Base-by-base conservation (phyloP, 208 protist genomes). In the Leishmania lainsoni region DNA sequence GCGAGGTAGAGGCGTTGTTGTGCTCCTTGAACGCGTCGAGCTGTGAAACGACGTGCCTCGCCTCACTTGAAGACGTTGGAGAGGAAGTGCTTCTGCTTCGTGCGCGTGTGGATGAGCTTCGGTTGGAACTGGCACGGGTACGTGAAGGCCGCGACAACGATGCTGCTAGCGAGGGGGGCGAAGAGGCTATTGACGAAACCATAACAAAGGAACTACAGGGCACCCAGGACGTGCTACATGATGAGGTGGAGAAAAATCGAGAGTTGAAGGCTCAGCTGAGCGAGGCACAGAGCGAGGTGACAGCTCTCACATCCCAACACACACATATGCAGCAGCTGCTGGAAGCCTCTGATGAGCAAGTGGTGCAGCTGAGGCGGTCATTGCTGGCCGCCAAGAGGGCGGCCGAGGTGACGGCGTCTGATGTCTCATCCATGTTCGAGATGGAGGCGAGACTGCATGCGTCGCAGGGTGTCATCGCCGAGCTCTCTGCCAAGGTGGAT, bases 361-460 rank as follows among this genome's bases (percentile, higher is more conserved):
- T 85, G 9, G 80, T 71, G 10, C 71, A 88, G 68, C 71, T 92
- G n/a, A 72, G 83, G 66, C 87, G 86, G 22, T 83, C 84, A 16
- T 82, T 94, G 26, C 82, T 83, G 59, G 79, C 89, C 0, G 82
- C 91, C 26, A 89, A 91, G 75, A 83, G 84, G 14, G 90, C 92
- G 0, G 92, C 92, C 0, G 88, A 87, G 66, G 86, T 91, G 9
- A 81, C 80, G 20, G 80, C 86, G 16, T 70, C 84, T 1, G 90
- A 90, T 52, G 88, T 92, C 20, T 81, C 91, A 16, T 84, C 84
- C 52, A 22, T 93, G 17, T 89, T 87, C 56, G 88, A 92, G 32
- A 85, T 94, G 85, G 92, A 94, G 78, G 77, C 89, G 20, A 76
- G 56, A 42, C 75, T 95, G n/a, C 80, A 87, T 35, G 84, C 83